Conservation (phyloP, 2,329 filamentous ascomycete species). For the Alternaria consortialis region DNA sequence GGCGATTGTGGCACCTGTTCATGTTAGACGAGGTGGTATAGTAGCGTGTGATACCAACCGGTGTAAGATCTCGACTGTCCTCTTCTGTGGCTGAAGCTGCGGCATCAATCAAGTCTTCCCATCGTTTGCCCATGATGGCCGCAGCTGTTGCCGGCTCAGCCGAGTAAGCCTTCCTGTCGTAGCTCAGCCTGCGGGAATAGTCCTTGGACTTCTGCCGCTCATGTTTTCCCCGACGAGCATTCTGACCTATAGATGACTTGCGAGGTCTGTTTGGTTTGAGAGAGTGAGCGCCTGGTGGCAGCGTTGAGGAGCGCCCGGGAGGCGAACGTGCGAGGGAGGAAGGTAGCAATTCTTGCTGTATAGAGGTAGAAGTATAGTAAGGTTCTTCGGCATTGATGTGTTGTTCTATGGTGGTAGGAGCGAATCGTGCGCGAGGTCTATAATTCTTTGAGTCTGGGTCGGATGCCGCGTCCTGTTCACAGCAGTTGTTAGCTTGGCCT, state of each 20-base stretch:
- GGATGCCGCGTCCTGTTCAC: slow-evolving; percentile 47
- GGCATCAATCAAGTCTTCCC: slow-evolving; percentile 96
- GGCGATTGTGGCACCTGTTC: slow-evolving; percentile 59
- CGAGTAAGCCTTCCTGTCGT: slow-evolving; percentile 82
- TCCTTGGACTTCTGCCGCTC: slow-evolving; percentile 83
- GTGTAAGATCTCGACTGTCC: slow-evolving; percentile 85
- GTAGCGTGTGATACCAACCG: slow-evolving; percentile 65
- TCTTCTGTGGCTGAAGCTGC: slow-evolving; percentile 93
- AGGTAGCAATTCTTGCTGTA: slow-evolving; percentile 78
- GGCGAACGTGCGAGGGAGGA: slow-evolving; percentile 85
- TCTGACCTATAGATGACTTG: slow-evolving; percentile 87
- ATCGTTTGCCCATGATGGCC: slow-evolving; percentile 80
- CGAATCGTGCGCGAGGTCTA: slow-evolving; percentile 52
- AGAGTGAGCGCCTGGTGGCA: slow-evolving; percentile 81
- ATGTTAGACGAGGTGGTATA: slow-evolving; percentile 28
- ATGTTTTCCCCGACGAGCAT: slow-evolving; percentile 77
- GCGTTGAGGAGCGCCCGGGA: slow-evolving; percentile 84
- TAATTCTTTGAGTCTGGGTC: slow-evolving; percentile 52
- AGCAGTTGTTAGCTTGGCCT: slow-evolving; percentile 30
- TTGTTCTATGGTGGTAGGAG: slow-evolving; percentile 67
- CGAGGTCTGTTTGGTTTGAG: slow-evolving; percentile 76
- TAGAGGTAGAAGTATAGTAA: slow-evolving; percentile 61
- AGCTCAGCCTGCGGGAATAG: slow-evolving; percentile 74
- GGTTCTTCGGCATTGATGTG: slow-evolving; percentile 67
- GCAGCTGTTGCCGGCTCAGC: slow-evolving; percentile 82